Evolutionary conservation across 345 rosid genomes (phyloP).

Genomic region (Euphorbia lathyris): DNA sequence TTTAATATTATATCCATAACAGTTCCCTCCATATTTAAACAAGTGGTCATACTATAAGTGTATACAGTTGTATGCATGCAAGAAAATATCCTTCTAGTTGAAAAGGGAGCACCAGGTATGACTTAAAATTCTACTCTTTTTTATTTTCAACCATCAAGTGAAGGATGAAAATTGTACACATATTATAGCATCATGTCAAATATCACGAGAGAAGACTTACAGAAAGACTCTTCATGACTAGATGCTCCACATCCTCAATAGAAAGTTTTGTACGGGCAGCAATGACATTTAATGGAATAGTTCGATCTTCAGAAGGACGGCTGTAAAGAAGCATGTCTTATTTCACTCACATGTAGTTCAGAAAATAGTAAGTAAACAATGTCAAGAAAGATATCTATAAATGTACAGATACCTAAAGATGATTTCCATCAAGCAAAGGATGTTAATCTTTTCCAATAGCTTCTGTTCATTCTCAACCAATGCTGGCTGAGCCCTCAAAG

Average conservation of each 20-base stretch:
- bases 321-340: constrained; percentile 37
- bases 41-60: not conserved
- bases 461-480: constrained; percentile 87
- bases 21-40: not conserved
- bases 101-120: not conserved
- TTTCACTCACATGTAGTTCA: constrained; percentile 15
- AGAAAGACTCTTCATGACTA: constrained; percentile 94
- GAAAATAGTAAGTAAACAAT: not conserved
- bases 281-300: constrained; percentile 76
- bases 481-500: constrained; percentile 89
- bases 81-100: not conserved
- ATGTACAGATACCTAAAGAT: constrained; percentile 68
- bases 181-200: no score
- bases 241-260: constrained; percentile 88
- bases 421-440: constrained; percentile 95
- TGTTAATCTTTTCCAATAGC: constrained; percentile 91
- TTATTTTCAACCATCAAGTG: not conserved
- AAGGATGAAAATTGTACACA: no score
- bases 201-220: constrained; percentile 46
- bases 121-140: not conserved
- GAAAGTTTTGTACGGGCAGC: constrained; percentile 92
- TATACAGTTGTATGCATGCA: not conserved
- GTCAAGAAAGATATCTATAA: not conserved
- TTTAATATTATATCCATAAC: no score
- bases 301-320: constrained; percentile 97